These are phyloP conservation scores for Trypanosoma melophagium DNA, from an alignment of 208 protist species.

Conservation along the genomic window DNA sequence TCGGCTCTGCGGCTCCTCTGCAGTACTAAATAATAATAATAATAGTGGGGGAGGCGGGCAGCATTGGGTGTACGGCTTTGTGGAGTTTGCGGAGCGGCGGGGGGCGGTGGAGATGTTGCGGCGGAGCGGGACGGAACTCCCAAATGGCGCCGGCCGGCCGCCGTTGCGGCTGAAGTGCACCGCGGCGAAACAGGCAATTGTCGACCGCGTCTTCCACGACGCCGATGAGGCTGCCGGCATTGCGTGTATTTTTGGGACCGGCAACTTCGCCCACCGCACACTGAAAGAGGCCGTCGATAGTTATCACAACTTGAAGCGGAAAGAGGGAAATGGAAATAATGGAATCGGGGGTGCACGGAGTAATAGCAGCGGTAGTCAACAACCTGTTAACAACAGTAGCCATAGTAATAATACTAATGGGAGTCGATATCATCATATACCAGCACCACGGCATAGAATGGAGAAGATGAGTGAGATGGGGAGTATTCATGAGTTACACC, in stretches of 20 bases:
- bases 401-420: slow-evolving; percentile 6
- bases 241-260: slow-evolving; percentile 60
- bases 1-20: slow-evolving; percentile 63
- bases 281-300: slow-evolving; percentile 68
- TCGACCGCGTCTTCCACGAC: slow-evolving; percentile 75
- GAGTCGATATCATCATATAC: not conserved
- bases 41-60: slow-evolving; percentile 60
- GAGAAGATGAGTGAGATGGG: too few relatives aligned
- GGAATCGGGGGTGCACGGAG: not conserved
- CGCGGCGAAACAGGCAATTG: slow-evolving; percentile 59
- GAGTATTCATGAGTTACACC: too few relatives aligned
- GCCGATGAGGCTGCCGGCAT: slow-evolving; percentile 43
- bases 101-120: slow-evolving; percentile 50
- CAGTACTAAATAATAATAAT: too few relatives aligned
- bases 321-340: slow-evolving; percentile 41
- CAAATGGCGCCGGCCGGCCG: slow-evolving; percentile 43
- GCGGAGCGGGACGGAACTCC: slow-evolving; percentile 52
- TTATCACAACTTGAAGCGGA: slow-evolving; percentile 72
- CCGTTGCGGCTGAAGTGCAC: slow-evolving; percentile 64
- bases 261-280: slow-evolving; percentile 58
- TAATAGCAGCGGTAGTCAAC: not conserved
- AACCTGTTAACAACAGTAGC: not conserved
- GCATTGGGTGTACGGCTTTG: slow-evolving; percentile 75
- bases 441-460: not conserved
- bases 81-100: slow-evolving; percentile 51